phyloP scores from a whole-genome alignment of 345 rosid genomes.

The Orychophragmus violaceus region DNA sequence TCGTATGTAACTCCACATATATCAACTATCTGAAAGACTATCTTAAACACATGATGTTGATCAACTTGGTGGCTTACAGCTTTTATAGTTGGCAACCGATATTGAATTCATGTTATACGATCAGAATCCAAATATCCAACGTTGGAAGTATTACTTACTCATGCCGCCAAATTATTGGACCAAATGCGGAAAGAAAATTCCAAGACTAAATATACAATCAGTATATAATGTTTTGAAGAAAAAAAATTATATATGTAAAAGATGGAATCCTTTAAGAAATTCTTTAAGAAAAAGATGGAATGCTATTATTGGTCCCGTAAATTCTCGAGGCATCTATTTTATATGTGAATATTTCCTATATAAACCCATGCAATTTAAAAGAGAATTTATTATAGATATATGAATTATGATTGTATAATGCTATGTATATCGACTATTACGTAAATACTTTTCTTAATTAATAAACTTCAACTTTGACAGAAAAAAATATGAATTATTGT shows the following conservation, averaged over 20 bases:
- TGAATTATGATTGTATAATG: too few relatives aligned
- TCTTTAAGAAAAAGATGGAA: background rate
- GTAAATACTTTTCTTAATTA: too few relatives aligned
- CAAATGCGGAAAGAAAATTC: background rate
- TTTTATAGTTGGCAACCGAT: background rate
- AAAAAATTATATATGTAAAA: background rate
- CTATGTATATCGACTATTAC: too few relatives aligned
- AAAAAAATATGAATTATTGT: too few relatives aligned
- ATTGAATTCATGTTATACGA: background rate
- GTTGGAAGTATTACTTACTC: background rate
- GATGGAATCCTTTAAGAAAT: background rate
- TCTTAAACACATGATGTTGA: background rate
- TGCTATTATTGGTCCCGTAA: background rate
- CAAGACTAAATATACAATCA: too few relatives aligned
- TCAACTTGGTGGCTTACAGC: background rate
- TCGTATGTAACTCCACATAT: background rate
- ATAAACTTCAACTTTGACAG: too few relatives aligned
- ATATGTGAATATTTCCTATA: too few relatives aligned
- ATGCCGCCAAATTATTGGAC: background rate
- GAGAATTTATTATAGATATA: too few relatives aligned
- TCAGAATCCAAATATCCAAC: background rate
- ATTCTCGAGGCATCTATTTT: background rate
- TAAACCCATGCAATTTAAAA: too few relatives aligned
- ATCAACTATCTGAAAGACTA: background rate
- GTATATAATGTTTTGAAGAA: too few relatives aligned